These are phyloP conservation scores for Helenozyma rhizophorensis DNA, from an alignment of 805 yeast species.

Conservation along the genomic window DNA sequence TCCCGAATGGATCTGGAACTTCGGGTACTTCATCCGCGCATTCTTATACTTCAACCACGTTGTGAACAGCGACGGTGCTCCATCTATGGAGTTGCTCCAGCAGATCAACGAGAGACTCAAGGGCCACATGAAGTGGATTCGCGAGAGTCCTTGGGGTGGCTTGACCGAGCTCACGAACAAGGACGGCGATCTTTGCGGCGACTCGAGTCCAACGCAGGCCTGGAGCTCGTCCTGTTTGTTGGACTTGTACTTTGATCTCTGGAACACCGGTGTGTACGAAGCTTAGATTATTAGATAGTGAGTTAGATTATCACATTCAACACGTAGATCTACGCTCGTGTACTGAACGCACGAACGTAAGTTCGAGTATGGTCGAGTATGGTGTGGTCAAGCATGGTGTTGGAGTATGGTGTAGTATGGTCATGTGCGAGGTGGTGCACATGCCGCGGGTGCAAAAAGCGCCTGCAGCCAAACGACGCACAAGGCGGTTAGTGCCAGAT, in stretches of 20 bases:
- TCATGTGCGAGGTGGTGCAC: too few species aligned
- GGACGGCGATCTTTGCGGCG: conserved; percentile 74
- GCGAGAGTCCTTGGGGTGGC: conserved; percentile 87
- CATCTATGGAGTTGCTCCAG: conserved; percentile 52
- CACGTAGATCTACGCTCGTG: too few species aligned
- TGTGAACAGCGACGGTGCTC: conserved; percentile 34
- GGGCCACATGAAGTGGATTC: conserved; percentile 67
- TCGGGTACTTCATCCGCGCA: conserved; percentile 86
- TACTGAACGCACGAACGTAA: too few species aligned
- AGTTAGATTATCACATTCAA: too few species aligned
- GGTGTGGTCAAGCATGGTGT: too few species aligned
- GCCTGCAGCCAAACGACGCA: too few species aligned
- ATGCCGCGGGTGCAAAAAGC: too few species aligned
- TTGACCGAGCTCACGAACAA: conserved; percentile 88
- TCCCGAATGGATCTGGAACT: conserved; percentile 97
- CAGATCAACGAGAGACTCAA: conserved; percentile 56
- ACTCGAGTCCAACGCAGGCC: conserved; percentile 94
- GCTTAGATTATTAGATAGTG: too few species aligned
- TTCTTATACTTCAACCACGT: conserved; percentile 49
- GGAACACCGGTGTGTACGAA: conserved; percentile 16
- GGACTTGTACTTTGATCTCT: conserved; percentile 70
- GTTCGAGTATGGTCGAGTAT: too few species aligned
- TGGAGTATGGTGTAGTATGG: too few species aligned
- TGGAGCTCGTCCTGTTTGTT: conserved; percentile 89
- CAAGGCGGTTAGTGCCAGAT: too few species aligned